phyloP scores from a whole-genome alignment of 2,329 filamentous ascomycete species.

The Calycina marina region DNA sequence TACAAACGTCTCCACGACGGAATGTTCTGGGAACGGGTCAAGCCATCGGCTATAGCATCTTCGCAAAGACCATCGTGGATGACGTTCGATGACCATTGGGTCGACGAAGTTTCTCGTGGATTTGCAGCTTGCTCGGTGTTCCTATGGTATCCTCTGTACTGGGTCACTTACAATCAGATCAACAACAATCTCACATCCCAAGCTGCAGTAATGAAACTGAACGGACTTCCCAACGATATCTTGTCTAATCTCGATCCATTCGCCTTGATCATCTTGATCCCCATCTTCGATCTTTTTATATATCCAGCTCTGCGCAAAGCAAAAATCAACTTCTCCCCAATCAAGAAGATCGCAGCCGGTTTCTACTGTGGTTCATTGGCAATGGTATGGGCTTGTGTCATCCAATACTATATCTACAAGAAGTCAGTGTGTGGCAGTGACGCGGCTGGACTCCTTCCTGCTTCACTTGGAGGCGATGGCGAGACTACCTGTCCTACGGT shows the following conservation, averaged over 20 bases:
- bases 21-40: slow-evolving; percentile 51
- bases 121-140: slow-evolving; percentile 58
- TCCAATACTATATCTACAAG: slow-evolving; percentile 50
- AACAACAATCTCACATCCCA: slow-evolving; percentile 47
- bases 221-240: slow-evolving; percentile 65
- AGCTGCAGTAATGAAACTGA: slow-evolving; percentile 48
- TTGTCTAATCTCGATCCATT: slow-evolving; percentile 65
- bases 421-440: slow-evolving; percentile 42
- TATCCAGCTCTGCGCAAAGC: slow-evolving; percentile 53
- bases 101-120: slow-evolving; percentile 62
- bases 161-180: slow-evolving; percentile 44
- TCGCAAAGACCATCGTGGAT: slow-evolving; percentile 52
- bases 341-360: slow-evolving; percentile 60
- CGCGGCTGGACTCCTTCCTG: slow-evolving; percentile 29
- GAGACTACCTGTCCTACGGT: slow-evolving; percentile 28
- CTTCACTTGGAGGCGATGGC: slow-evolving; percentile 27
- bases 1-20: slow-evolving; percentile 37
- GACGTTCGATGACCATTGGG: slow-evolving; percentile 73
- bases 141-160: slow-evolving; percentile 36
- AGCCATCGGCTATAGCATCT: slow-evolving; percentile 46
- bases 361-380: slow-evolving; percentile 51
- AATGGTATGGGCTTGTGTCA: slow-evolving; percentile 41
- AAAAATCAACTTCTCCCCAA: slow-evolving; percentile 54
- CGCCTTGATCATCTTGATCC: slow-evolving; percentile 61
- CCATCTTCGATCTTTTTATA: slow-evolving; percentile 51